phyloP scores from a whole-genome alignment of 1,139 yeast genomes.

The Taphrina communis region DNA sequence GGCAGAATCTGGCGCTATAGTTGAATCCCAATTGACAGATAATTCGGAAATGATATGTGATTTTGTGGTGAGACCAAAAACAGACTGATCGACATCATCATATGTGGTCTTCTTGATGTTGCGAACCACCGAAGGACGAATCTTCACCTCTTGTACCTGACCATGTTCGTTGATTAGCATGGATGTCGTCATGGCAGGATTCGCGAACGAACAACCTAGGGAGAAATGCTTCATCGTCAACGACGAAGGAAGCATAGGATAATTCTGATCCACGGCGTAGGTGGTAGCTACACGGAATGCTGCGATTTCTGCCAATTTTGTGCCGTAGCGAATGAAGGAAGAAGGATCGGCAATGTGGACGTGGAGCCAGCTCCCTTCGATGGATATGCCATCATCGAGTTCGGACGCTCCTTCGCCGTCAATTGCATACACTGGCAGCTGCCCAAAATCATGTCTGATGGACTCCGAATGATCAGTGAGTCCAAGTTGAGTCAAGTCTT shows the following conservation, averaged over 20 bases:
- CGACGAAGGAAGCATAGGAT: conserved; percentile 72
- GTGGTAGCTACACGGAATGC: conserved; percentile 68
- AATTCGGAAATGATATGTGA: conserved; percentile 10
- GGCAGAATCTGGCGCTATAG: neutral
- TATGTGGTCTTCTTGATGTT: conserved; percentile 61
- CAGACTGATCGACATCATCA: conserved; percentile 56
- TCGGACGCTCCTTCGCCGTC: conserved; percentile 84
- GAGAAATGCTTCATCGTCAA: conserved; percentile 67
- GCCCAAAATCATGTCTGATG: conserved; percentile 47
- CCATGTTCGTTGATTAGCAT: conserved; percentile 49
- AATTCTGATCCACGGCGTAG: conserved; percentile 71
- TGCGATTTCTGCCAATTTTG: conserved; percentile 65
- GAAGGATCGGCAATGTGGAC: conserved; percentile 91
- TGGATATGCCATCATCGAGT: conserved; percentile 89
- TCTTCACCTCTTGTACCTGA: conserved; percentile 48
- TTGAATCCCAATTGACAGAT: conserved; percentile 12
- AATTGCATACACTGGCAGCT: conserved; percentile 75
- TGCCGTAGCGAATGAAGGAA: conserved; percentile 60
- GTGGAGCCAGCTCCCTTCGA: conserved; percentile 59
- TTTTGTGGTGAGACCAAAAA: conserved; percentile 48
- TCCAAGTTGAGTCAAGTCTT: conserved; percentile 4
- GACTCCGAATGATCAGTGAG: conserved; percentile 41
- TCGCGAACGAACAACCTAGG: conserved; percentile 52
- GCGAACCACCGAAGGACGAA: conserved; percentile 55
- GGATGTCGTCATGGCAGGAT: conserved; percentile 61